Base-by-base conservation (phyloP, 2,329 filamentous ascomycete species). In the Alternaria rosae region DNA sequence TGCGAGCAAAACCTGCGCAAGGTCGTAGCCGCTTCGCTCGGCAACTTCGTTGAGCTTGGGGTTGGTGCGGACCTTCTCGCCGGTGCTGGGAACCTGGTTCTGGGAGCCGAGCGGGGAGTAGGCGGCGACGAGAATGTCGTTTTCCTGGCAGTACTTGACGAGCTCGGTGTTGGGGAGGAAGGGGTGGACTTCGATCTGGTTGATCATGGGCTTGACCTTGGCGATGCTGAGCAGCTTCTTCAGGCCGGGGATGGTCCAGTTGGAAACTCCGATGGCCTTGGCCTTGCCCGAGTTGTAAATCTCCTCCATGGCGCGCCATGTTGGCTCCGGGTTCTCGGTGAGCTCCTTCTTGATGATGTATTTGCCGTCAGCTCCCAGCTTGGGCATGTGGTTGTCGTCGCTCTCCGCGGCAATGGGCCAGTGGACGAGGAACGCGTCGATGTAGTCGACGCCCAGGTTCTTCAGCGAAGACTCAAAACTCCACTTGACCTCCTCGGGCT, bases 1-100 rank as follows among this genome's bases (percentile, higher is more conserved):
- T 58, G 93, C 86, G 53, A 97, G 81, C 75, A 97, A 78, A n/a
- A 97, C 83, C 83, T 97, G 93, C 2, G 92, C 91, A 62, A 91
- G 88, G 10, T 88, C 87, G 82, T 92, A 92, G 65, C 85, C 85
- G 76, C 95, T 88, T 81, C 92, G 93, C 73, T 90, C 82, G 1
- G 90, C 89, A 54, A 96, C 80, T 21, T 84, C 84, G 69, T 87
- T 87, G 54, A 95, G 82, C 20, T 85, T 86, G 60, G 86, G 82
- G 67, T 96, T 91, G 44, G 89, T 90, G 48, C 88, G 83, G 15
- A 89, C 88, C 70, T 86, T 89, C 82, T 92, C 89, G 68, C 89
- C 89, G 8, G 88, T 90, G 63, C 79, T 87, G 55, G 88, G 88
- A 20, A 91, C 86, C 79, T 91, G 88, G 82, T 90, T 89, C 79